Evolutionary conservation across 768 basidiomycete genomes (phyloP), one percentile per base, ranked within the genome.

Genomic region (Russula griseocarnosa): DNA sequence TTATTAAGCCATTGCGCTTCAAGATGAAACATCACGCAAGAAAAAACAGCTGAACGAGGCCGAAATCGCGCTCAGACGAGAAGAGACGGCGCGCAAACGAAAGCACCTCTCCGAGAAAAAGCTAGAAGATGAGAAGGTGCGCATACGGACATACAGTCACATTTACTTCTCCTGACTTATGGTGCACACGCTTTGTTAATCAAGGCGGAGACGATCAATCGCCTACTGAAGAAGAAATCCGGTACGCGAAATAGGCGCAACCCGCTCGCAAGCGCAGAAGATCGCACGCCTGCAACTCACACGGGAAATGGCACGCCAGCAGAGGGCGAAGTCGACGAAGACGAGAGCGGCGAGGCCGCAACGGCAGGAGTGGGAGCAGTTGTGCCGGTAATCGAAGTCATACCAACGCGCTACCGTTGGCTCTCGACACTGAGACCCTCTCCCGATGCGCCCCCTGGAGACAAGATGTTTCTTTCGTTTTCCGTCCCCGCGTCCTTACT

Each of bases 141-240:
- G 72, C 67, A 16, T 30, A 16, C 6, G 16, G 16, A 18, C 38
- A 40, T 18, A 40, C 38, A 7, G 14, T 18, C 6, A 1, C 6
- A 52, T 47, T 55, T 28, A 57, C 28, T 11, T 16, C 22, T 55
- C 40, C 62, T 34, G 46, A 36, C 24, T 36, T n/a, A 51, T 18
- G 14, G 42, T 24, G 13, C 1, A 62, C 20, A 1, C 26, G 4
- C 24, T 57, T 20, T 3, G 5, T 24, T 14, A 22, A n/a, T 10
- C 69, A 92, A 59, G 89, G 85, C 85, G 26, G 92, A 94, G 70
- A 94, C 92, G 0, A 94, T 94, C 73, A 93, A 93, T 69, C 86
- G 92, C 30, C 80, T 94, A 16, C 81, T 94, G 56, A 92, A 92
- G 73, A 94, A 93, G 74, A 90, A 91, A 71, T 85, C 86, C 20